Evolutionary conservation across 176 grass and related monocot genomes (phyloP).

Genomic region (Chrysopogon serrulatus): DNA sequence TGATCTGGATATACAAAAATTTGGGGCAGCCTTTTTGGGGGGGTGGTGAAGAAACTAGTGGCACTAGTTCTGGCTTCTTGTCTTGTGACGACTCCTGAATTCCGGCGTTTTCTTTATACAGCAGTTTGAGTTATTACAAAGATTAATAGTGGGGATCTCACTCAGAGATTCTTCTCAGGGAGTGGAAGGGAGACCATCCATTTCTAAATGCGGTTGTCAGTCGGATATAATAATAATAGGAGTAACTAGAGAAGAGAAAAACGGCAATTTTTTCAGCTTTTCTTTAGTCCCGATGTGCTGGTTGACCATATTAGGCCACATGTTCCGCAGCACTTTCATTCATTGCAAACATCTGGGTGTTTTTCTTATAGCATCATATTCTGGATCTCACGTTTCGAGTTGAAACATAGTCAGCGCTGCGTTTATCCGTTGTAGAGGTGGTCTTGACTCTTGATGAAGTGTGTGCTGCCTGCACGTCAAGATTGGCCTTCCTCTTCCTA

Average conservation of each 20-base stretch:
- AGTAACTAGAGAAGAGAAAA: background rate
- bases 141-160: background rate
- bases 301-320: conserved; percentile 1
- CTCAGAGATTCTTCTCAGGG: conserved; percentile 7
- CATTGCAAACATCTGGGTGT: background rate
- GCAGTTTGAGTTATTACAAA: background rate
- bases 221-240: too few species aligned
- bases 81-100: background rate
- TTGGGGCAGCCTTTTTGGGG: too few species aligned
- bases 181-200: background rate
- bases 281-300: background rate
- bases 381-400: conserved; percentile 17
- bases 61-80: background rate
- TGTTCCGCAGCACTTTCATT: background rate
- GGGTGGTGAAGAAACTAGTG: background rate
- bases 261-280: background rate
- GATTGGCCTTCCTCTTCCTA: background rate
- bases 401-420: background rate
- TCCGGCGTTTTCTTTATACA: background rate
- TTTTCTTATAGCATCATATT: background rate
- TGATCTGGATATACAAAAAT: background rate
- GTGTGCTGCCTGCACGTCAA: background rate
- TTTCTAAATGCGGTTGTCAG: conserved; percentile 15
- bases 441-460: background rate
- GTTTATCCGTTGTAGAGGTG: background rate